Base-by-base conservation (phyloP, 176 grass and related monocot genomes). In the Carex myosuroides region DNA sequence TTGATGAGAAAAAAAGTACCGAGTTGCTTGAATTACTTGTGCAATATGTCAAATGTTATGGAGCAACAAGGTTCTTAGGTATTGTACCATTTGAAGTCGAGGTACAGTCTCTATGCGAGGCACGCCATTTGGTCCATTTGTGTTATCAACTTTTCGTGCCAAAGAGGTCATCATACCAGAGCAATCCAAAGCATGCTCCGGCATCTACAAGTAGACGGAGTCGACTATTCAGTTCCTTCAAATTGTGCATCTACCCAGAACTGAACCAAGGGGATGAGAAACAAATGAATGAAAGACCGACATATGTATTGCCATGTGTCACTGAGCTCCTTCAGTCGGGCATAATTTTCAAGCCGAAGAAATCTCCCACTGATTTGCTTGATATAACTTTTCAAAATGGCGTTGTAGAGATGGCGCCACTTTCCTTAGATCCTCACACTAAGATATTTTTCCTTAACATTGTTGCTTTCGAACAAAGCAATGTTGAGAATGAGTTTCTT, bases 381-480 rank as follows among this genome's bases (percentile, higher is more conserved):
- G 22, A 83, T 1, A 83, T 83, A 64, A 83, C 81, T 2, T 83
- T 83, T 55, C 33, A 70, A 37, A 42, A 56, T 14, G 81, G 81
- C n/a, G 4, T 70, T 10, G 1, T 83, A 50, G 81, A 83, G 44
- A 64, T 69, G 81, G 18, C 62, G 8, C 60, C 81, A 5, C 22
- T 83, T 48, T 69, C 16, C 8, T 68, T 83, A 18, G 42, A 33
- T 70, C 44, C 57, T 60, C 18, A 11, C 57, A 57, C 44, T 10
- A 80, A 80, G 77, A 39, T 11, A 20, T 13, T 13, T 61, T 80
- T 80, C 13, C 53, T 80, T n/a, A 80, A 80, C 22, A 35, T 80
- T 41, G 55, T 60, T 80, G 77, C 77, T 37, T 80, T 80, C 29
- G 77, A 80, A 39, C 77, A 80, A 61, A 80, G 53, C 77, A 80